Percentiles rank a stretch among this genome's conserved stretches.
Evolutionary conservation across 371 early-diverging fungal genomes (phyloP).

Genomic region (Apophysomyces elegans): DNA sequence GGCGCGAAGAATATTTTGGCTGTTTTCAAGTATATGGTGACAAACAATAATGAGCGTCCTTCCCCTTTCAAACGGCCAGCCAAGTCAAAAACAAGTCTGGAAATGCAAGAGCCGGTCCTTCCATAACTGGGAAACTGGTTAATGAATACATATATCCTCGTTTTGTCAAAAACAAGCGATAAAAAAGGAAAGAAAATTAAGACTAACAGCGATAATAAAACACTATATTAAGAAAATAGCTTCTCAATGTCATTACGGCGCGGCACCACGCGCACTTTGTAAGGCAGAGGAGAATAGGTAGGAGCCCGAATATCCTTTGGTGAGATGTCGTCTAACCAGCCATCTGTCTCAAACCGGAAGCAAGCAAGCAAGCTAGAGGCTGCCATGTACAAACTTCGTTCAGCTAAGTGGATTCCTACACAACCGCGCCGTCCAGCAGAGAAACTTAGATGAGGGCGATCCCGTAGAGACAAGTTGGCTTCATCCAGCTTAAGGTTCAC

Average conservation of each 20-base stretch:
- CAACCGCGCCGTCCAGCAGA: slow-evolving; percentile 55
- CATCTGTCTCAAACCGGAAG: slow-evolving; percentile 39
- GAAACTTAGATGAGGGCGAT: slow-evolving; percentile 49
- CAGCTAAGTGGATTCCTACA: slow-evolving; percentile 57
- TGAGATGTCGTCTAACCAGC: slow-evolving; percentile 20
- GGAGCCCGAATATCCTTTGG: slow-evolving; percentile 32
- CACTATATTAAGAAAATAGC: slow-evolving; percentile 11
- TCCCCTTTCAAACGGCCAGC: no score
- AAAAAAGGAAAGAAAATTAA: neutral
- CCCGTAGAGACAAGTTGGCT: slow-evolving; percentile 31
- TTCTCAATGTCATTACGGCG: slow-evolving; percentile 30
- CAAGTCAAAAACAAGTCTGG: no score
- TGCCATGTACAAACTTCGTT: slow-evolving; percentile 49
- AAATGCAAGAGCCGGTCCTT: no score
- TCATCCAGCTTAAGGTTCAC: slow-evolving; percentile 14
- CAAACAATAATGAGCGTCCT: no score
- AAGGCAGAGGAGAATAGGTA: slow-evolving; percentile 30
- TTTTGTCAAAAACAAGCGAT: neutral
- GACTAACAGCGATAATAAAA: neutral
- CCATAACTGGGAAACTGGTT: no score
- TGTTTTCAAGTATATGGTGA: no score
- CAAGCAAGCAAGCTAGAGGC: slow-evolving; percentile 37
- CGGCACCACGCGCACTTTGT: slow-evolving; percentile 33
- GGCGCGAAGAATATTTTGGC: no score
- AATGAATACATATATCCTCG: neutral